Conservation (phyloP, 2,329 filamentous ascomycete genomes). For the Aspergillus udagawae region DNA sequence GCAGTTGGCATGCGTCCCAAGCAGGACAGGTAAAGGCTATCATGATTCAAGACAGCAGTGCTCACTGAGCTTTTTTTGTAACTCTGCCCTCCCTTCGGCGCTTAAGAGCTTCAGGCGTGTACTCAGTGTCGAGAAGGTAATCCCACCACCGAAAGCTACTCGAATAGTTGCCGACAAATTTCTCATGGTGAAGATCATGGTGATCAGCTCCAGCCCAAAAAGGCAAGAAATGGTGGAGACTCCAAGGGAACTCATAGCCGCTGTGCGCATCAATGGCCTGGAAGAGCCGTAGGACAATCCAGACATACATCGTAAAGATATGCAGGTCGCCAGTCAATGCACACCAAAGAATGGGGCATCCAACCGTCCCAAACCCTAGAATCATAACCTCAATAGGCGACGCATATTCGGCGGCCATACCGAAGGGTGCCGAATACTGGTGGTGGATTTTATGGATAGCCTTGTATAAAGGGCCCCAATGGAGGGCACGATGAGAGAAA, state of each 20-base stretch:
- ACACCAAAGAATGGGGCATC: slow-evolving; percentile 78
- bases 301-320: slow-evolving; percentile 95
- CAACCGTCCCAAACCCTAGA: slow-evolving; percentile 81
- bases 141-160: slow-evolving; percentile 99
- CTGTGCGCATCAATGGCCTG: slow-evolving; percentile 97
- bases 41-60: neutral
- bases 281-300: slow-evolving; percentile 90
- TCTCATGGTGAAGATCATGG: slow-evolving; percentile 96
- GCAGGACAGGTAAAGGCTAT: neutral
- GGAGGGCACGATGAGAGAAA: slow-evolving; percentile 87
- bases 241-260: slow-evolving; percentile 98
- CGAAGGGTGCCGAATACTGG: slow-evolving; percentile 96
- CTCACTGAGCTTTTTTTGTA: slow-evolving; percentile 26
- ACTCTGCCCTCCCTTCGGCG: slow-evolving; percentile 63
- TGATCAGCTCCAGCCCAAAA: slow-evolving; percentile 98
- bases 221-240: slow-evolving; percentile 87
- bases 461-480: slow-evolving; percentile 95
- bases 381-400: slow-evolving; percentile 97
- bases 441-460: slow-evolving; percentile 98
- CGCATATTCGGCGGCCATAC: slow-evolving; percentile 93
- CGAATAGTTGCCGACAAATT: slow-evolving; percentile 96
- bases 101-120: slow-evolving; percentile 80
- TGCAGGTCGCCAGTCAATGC: slow-evolving; percentile 81
- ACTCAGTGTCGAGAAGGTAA: slow-evolving; percentile 88
- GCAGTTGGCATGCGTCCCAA: neutral